A percentile compares a stretch with the other conserved stretches of the same genome.
These are phyloP conservation scores for Myrica gale DNA, from an alignment of 306 rosid species.

Conservation along the genomic window DNA sequence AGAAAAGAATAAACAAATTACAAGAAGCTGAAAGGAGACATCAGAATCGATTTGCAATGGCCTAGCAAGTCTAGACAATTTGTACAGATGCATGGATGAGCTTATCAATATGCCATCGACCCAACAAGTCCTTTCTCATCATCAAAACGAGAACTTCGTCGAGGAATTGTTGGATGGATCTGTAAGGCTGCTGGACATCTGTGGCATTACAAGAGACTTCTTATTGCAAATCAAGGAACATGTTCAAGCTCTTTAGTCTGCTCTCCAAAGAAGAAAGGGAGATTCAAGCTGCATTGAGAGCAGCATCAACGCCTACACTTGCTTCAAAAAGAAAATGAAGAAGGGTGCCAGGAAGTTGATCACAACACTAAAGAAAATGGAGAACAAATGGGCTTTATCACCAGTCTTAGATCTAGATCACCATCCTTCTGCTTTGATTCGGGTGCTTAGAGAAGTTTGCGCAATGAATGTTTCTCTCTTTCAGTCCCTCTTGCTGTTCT, in stretches of 20 bases:
- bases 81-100: slow-evolving; percentile 50
- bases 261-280: slow-evolving; percentile 64
- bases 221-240: slow-evolving; percentile 52
- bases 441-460: slow-evolving; percentile 36
- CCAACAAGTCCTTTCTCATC: slow-evolving; percentile 44
- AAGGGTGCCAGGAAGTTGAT: slow-evolving; percentile 51
- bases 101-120: slow-evolving; percentile 61
- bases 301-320: slow-evolving; percentile 36
- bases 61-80: slow-evolving; percentile 44
- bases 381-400: slow-evolving; percentile 32
- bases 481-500: slow-evolving; percentile 41
- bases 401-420: slow-evolving; percentile 35
- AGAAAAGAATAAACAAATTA: no score
- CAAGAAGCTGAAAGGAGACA: no score
- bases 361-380: slow-evolving; percentile 39
- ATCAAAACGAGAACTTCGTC: slow-evolving; percentile 34
- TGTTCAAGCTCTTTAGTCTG: slow-evolving; percentile 51
- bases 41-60: slow-evolving; percentile 38
- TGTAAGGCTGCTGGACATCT: slow-evolving; percentile 52
- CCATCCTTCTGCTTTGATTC: slow-evolving; percentile 22
- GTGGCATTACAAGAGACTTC: slow-evolving; percentile 54
- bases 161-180: slow-evolving; percentile 69
- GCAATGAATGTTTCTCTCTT: slow-evolving; percentile 36
- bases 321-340: slow-evolving; percentile 51
- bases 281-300: slow-evolving; percentile 39